These are phyloP conservation scores for Chaetomiaceae sp. DNA, from an alignment of 2,329 filamentous ascomycete species.

Conservation along the genomic window DNA sequence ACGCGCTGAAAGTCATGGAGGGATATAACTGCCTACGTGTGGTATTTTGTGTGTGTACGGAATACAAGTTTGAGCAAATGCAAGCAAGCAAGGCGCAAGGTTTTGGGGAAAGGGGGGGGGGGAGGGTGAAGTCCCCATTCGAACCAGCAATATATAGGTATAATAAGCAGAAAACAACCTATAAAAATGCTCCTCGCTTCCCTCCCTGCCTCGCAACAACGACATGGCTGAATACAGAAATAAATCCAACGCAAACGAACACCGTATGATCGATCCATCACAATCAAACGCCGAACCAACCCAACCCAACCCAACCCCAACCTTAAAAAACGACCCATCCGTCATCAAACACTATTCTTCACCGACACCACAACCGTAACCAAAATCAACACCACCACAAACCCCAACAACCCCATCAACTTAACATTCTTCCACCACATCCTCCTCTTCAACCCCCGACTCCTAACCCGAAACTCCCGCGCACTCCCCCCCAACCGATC, in stretches of 20 bases:
- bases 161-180: not conserved
- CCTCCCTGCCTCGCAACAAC: too few relatives aligned
- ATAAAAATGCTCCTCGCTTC: not conserved
- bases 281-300: not conserved
- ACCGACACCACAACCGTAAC: constrained; percentile 50
- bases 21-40: too few relatives aligned
- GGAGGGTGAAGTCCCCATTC: too few relatives aligned
- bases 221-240: too few relatives aligned
- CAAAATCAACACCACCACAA: constrained; percentile 62
- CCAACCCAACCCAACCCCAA: not conserved
- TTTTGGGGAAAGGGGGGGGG: too few relatives aligned
- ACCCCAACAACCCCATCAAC: constrained; percentile 72
- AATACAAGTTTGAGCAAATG: too few relatives aligned
- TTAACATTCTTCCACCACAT: constrained; percentile 99
- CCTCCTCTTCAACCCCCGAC: constrained; percentile 75
- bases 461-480: constrained; percentile 83
- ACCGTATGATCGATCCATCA: too few relatives aligned
- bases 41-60: too few relatives aligned
- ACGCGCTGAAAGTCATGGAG: too few relatives aligned
- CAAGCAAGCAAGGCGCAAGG: not conserved
- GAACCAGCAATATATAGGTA: not conserved
- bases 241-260: too few relatives aligned
- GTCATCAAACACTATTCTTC: constrained; percentile 36
- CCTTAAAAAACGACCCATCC: not conserved
- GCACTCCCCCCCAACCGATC: constrained; percentile 84